Base-by-base conservation (phyloP, 2,329 filamentous ascomycete species). In the Dryadomyces sulphureus region DNA sequence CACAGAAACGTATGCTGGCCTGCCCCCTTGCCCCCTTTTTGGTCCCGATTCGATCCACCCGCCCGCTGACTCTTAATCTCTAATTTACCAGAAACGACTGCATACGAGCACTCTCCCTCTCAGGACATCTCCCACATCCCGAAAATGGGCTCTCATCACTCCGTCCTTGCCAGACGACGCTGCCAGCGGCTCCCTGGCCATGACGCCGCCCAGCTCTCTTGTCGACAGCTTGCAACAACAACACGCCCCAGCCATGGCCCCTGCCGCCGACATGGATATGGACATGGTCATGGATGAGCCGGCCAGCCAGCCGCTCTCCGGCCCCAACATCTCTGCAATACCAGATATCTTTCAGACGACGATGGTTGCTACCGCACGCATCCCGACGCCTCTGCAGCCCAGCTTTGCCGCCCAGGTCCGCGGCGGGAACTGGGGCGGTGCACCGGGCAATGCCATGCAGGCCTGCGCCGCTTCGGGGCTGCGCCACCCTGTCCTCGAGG, bases 381-480 rank as follows among this genome's bases (percentile, higher is more conserved):
- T 77, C 59, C 73, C 74, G 2, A 77, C 75, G 2, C 74, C 74
- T 2, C 76, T 77, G n/a, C 69, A 77, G 52, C 69, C 70, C 49
- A 73, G 61, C 43, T 78, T 78, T 54, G 69, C 71, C 1, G 66
- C 67, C 2, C 72, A 77, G 54, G 63, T 75, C 21, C 66, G 70
- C 47, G 71, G 72, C n/a, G 68, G 68, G 52, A 67, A 65, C 52
- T 67, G 69, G 64, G 63, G 63, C 52, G 53, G 63, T 43, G 48
- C 64, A 47, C 56, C 60, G 45, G 55, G 63, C 48, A 57, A 59
- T 50, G 48, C 54, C 46, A 52, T 58, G 56, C 56, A 53, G 20
- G 21, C 17, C 32, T 27, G 19, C 30, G 5, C 40, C 11, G 7
- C 43, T 5, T 24, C 46, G 14, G 14, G 22, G 14, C 30, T 43